A percentile compares a stretch with the other conserved stretches of the same genome.
phyloP scores from a whole-genome alignment of 1,139 yeast species.

The Citeromyces siamensis region DNA sequence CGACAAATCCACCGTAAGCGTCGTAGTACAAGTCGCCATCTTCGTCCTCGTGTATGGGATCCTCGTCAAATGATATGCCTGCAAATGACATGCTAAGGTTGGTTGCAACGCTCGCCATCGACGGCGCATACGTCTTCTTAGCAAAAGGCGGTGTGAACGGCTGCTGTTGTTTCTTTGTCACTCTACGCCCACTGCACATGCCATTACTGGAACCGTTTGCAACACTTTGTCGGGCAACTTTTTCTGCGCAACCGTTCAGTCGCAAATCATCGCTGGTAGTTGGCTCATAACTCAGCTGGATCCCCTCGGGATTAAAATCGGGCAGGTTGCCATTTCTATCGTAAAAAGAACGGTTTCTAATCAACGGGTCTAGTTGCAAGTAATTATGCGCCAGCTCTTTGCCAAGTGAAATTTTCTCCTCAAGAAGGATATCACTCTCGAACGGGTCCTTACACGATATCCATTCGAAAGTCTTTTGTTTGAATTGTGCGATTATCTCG shows the following conservation, averaged over 20 bases:
- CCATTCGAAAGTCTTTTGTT: slow-evolving; percentile 57
- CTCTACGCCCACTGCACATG: background rate
- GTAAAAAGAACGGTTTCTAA: slow-evolving; percentile 54
- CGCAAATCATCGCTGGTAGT: background rate
- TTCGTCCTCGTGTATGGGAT: background rate
- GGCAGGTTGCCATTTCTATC: slow-evolving; percentile 42
- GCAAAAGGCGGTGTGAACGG: background rate
- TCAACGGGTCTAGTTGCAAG: slow-evolving; percentile 53
- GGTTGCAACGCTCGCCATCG: background rate
- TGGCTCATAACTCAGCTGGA: background rate
- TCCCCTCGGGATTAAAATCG: slow-evolving; percentile 10
- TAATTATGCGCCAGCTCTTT: slow-evolving; percentile 41
- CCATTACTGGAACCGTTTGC: background rate
- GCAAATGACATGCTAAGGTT: slow-evolving; percentile 1
- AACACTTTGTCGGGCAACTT: background rate
- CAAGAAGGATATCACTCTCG: slow-evolving; percentile 24
- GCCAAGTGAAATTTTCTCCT: slow-evolving; percentile 36
- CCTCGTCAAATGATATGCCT: background rate
- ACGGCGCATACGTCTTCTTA: background rate
- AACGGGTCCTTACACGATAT: slow-evolving; percentile 38
- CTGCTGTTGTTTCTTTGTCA: background rate
- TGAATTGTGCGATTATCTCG: slow-evolving; percentile 31
- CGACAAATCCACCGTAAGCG: slow-evolving; percentile 1
- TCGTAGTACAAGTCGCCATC: background rate
- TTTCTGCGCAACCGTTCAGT: background rate